Percentiles rank a stretch among this genome's conserved stretches.
Conservation (phyloP, 164 flowering plant genomes). For the Magnolia officinalis region DNA sequence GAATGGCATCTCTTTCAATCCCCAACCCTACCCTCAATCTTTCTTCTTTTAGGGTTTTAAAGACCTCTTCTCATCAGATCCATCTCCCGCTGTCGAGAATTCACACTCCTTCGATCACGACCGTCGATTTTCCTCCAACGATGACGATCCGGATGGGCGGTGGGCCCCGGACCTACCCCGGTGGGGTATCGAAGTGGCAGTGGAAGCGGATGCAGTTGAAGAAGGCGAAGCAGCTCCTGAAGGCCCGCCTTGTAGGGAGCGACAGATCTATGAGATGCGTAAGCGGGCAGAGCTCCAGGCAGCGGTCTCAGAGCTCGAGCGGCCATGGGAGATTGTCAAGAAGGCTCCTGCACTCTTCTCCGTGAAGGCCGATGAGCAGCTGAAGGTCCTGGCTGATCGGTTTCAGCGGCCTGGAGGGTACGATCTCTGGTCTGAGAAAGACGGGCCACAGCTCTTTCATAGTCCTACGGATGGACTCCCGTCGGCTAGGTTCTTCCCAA, state of each 20-base stretch:
- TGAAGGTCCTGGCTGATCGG: constrained; percentile 79
- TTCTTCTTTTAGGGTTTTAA: constrained; percentile 13
- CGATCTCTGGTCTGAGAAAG: constrained; percentile 78
- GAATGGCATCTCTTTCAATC: neutral
- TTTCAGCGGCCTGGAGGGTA: constrained; percentile 81
- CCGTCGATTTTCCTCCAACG: constrained; percentile 1
- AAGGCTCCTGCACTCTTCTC: constrained; percentile 65
- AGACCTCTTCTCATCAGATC: neutral
- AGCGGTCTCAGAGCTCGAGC: constrained; percentile 81
- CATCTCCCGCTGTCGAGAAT: neutral
- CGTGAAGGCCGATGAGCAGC: constrained; percentile 72
- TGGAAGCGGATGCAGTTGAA: constrained; percentile 93
- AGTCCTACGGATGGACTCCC: constrained; percentile 47
- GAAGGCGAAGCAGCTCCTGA: constrained; percentile 78
- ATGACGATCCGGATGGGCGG: constrained; percentile 76
- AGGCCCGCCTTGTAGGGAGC: constrained; percentile 78
- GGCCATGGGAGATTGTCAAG: constrained; percentile 79
- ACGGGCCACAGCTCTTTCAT: constrained; percentile 76
- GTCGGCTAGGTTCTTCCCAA: constrained; percentile 74
- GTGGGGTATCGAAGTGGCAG: constrained; percentile 89
- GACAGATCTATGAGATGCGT: constrained; percentile 90
- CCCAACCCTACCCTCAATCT: constrained; percentile 10
- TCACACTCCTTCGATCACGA: constrained; percentile 9
- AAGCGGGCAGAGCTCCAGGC: constrained; percentile 83
- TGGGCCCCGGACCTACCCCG: constrained; percentile 85